These are phyloP conservation scores for Curvularia hawaiiensis DNA, from an alignment of 2,329 filamentous ascomycete genomes.

Conservation along the genomic window DNA sequence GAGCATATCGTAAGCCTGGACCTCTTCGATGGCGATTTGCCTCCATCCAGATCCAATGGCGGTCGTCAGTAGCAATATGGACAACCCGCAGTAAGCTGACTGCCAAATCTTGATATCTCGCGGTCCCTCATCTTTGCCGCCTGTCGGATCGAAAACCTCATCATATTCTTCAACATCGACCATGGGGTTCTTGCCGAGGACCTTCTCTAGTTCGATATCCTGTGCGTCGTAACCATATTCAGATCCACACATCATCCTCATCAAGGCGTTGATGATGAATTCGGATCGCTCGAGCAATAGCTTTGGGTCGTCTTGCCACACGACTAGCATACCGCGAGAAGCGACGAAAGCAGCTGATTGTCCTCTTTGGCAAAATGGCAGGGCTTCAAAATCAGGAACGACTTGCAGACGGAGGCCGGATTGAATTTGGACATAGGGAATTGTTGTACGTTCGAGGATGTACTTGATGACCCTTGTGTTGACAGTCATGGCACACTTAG, in stretches of 20 bases:
- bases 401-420: constrained; percentile 67
- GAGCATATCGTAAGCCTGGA: constrained; percentile 59
- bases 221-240: constrained; percentile 52
- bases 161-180: constrained; percentile 24
- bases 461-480: constrained; percentile 66
- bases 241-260: constrained; percentile 69
- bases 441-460: constrained; percentile 58
- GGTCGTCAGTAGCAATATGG: constrained; percentile 57
- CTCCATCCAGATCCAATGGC: constrained; percentile 64
- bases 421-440: constrained; percentile 63
- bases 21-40: constrained; percentile 59
- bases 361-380: constrained; percentile 70
- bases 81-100: constrained; percentile 58
- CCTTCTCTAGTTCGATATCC: constrained; percentile 40
- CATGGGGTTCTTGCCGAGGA: constrained; percentile 24
- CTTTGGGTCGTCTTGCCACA: constrained; percentile 82
- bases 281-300: constrained; percentile 72
- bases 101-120: constrained; percentile 62
- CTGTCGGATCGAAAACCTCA: constrained; percentile 39
- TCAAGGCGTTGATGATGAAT: constrained; percentile 75
- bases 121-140: constrained; percentile 37
- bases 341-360: constrained; percentile 82
- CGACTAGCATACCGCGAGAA: constrained; percentile 71
- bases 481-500: constrained; percentile 70
- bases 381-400: constrained; percentile 60